Evolutionary conservation across 305 asterid species (phyloP), one percentile per base, ranked within the genome.

Genomic region (Coffea humblotiana): DNA sequence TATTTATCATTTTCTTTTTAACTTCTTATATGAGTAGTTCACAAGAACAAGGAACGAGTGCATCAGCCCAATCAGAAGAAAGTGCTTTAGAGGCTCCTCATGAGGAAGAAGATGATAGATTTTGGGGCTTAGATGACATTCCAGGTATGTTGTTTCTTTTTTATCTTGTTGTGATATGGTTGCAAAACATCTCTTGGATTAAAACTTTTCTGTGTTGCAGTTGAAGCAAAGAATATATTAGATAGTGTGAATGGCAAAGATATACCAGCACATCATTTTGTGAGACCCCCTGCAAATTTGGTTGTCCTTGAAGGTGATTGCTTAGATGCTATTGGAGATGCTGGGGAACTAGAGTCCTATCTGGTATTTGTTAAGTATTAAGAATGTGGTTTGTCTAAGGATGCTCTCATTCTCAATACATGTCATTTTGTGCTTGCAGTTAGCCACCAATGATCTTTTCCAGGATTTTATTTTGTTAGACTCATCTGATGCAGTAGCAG

Each of bases 221-320:
- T 87, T 79, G 98, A 96, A 79, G 77, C 93, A 73, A 94, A 96
- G 82, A 93, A 77, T 86, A 84, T 80, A 78, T 86, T 92, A 80
- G 98, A 96, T 77, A 76, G 78, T 75, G 70, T 88, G 75, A 78
- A 82, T 79, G 83, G 81, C 78, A 87, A 71, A 78, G 96, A 89
- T 82, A 74, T 78, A 49, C 82, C 82, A 32, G 87, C 83, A 51
- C 85, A 85, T 79, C 85, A 82, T 80, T 88, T 88, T 74, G 90
- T 89, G 81, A 90, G 90, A 76, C 91, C 99, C 83, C 99, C 99
- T 52, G 94, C 97, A 75, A 94, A 96, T 85, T 88, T 96, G 64
- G 99, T 92, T 54, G 97, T 96, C 77, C 97, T 94, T 75, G 99
- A 96, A 90, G 97, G 98, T 76, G 99, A 96, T 88, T 94, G 98